Evolutionary conservation across 768 basidiomycete species (phyloP).

Genomic region (Leccinum olivaceopallidum): DNA sequence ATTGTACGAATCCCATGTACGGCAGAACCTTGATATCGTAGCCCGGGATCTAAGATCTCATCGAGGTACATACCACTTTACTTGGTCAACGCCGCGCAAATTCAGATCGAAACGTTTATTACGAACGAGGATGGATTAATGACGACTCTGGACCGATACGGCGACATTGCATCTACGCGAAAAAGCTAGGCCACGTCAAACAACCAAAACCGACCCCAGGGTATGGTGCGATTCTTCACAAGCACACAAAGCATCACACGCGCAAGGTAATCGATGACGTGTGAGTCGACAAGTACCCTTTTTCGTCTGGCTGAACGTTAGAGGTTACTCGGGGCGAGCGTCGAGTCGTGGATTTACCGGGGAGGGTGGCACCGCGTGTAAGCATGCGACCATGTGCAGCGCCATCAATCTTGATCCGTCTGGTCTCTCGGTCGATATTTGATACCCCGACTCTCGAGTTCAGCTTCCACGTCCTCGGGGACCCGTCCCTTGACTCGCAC

Average conservation of each 20-base stretch:
- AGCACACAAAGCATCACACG: conserved; percentile 8
- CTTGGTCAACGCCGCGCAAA: neutral
- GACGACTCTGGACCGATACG: conserved; percentile 2
- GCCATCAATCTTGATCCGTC: conserved; percentile 62
- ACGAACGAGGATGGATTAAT: conserved; percentile 1
- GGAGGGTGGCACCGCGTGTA: neutral
- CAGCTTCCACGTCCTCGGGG: conserved; percentile 82
- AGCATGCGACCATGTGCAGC: conserved; percentile 9
- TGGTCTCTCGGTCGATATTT: conserved; percentile 86
- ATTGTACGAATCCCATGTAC: conserved; percentile 9
- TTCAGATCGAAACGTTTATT: neutral
- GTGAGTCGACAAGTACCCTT: conserved; percentile 9
- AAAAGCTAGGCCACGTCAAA: conserved; percentile 4
- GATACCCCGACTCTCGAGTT: conserved; percentile 74
- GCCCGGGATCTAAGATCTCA: conserved; percentile 1
- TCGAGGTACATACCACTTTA: neutral
- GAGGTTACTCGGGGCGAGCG: neutral
- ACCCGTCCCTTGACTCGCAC: conserved; percentile 84
- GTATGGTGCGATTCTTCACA: conserved; percentile 6
- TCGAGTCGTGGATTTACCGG: neutral
- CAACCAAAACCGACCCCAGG: conserved; percentile 1
- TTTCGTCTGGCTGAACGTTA: neutral
- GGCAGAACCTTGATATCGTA: conserved; percentile 9
- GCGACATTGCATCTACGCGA: conserved; percentile 10
- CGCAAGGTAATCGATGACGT: conserved; percentile 13